Evolutionary conservation across 192 early-diverging fungal species (phyloP), one percentile per base, ranked within the genome.

Genomic region (Kickxella alabastrina): DNA sequence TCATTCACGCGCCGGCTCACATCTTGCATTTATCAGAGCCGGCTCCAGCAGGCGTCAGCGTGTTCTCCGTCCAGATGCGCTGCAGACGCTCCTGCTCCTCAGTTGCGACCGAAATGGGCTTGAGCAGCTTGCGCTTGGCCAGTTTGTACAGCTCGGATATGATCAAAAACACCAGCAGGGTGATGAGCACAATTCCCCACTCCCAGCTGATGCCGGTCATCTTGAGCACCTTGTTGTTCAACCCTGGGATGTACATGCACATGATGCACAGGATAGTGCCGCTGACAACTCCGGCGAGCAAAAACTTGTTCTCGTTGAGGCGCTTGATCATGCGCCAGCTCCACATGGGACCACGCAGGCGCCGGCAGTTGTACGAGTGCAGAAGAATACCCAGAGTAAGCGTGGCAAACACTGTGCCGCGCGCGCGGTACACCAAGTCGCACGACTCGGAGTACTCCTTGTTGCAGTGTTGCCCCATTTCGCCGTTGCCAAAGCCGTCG

Each of bases 291-390:
- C 72, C 66, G 15, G 35, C 72, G 27, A 67, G 54, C 18, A 88
- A 56, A 40, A 79, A 78, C 34, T 57, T 64, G 64, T 86, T 87
- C 35, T 82, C 66, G 19, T 56, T 36, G 49, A 74, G 50, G 19
- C 62, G 71, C 36, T 77, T 53, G 15, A 69, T 43, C 68, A 62
- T 72, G 47, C 28, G 46, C 62, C 48, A 54, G 36, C 40, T 62
- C 83, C 83, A 91, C 44, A 80, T 79, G 41, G 82, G 75, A 0
- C 84, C 65, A 28, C 83, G 71, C 19, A 83, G 68, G 39, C 84
- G 75, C 23, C 87, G 84, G 68, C 86, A 90, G 56, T 88, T 91
- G 59, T 83, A 83, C 10, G 79, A 84, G 55, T 91, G 89, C 35
- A 90, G 59, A 10, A 92, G 77, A 24, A 90, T 72, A 37, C 83